Evolutionary conservation across 352 stramenopile species (phyloP), one percentile per base, ranked within the genome.

Genomic region (Phytophthora tentaculata): DNA sequence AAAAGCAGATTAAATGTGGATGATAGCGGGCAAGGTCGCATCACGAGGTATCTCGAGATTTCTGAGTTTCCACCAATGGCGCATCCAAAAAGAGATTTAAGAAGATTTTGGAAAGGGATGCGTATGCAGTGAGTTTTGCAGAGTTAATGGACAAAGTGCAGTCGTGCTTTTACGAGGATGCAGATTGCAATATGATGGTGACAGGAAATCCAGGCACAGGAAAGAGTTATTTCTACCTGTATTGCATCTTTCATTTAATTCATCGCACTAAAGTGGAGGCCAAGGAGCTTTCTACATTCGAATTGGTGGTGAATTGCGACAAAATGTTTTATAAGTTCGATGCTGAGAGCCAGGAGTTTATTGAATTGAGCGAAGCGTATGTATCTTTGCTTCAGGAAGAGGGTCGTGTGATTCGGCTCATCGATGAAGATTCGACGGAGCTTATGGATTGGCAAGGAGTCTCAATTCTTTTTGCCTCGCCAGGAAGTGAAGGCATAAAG

Each of bases 271-370:
- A 50, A 28, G 49, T 22, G 10, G 12, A 49, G n/a, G 54, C 52
- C 12, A 39, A 63, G 39, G 28, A 52, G n/a, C 60, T 61, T 22
- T 9, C 55, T 35, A 16, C 26, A 23, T 74, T 74, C 19, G 26
- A 51, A 3, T 57, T 71, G 52, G 58, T 76, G 43, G 5, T 73
- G 29, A 76, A 72, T 49, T 73, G 12, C 48, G 47, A 12, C 0
- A 29, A 63, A 6, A 29, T 19, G 3, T 73, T 56, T 37, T 48
- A 72, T 16, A 47, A 49, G 14, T 67, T 61, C 41, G 1, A 28
- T 29, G 1, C 43, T 50, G 22, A 50, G 4, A 56, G 16, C 14
- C 16, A 58, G 2, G 35, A 32, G 22, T 66, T 73, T 37, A 28
- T 52, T 7, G 14, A 60, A 24, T 43, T 73, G 59, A 41, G 39